Evolutionary conservation across 441 rosid species (phyloP).

Genomic region (Euphorbia celastroides): DNA sequence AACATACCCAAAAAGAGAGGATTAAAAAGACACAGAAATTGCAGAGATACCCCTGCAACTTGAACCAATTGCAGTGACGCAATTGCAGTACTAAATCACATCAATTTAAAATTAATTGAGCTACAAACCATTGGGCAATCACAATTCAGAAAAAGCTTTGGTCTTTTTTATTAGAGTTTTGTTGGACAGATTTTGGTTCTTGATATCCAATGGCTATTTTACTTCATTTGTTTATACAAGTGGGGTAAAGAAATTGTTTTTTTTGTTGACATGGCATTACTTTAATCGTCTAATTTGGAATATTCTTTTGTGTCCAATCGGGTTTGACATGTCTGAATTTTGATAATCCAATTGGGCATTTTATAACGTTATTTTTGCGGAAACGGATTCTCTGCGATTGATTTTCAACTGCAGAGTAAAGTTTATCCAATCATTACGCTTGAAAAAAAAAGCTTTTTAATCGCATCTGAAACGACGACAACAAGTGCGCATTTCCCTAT

Average conservation of each 20-base stretch:
- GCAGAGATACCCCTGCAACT: constrained; percentile 41
- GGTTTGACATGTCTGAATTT: no score
- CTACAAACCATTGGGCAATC: no score
- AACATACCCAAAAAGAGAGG: neutral
- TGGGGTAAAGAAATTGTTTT: constrained; percentile 20
- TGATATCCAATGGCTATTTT: constrained; percentile 2
- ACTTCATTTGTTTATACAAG: constrained; percentile 23
- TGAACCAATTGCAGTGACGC: constrained; percentile 40
- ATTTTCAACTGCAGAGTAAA: no score
- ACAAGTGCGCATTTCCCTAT: no score
- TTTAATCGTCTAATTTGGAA: neutral
- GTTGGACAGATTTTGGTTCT: constrained; percentile 12
- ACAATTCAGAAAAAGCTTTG: neutral
- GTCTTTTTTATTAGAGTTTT: neutral
- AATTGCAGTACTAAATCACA: neutral
- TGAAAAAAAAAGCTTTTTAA: no score
- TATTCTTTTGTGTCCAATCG: no score
- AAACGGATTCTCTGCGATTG: no score
- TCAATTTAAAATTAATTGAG: no score
- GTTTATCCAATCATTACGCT: no score
- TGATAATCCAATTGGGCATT: no score
- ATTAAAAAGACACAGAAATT: neutral
- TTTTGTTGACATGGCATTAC: constrained; percentile 7
- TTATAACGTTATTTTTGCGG: no score
- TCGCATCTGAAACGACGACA: no score